Evolutionary conservation across 345 rosid genomes (phyloP), one percentile per base, ranked within the genome.

Genomic region (Citrus reticulata): DNA sequence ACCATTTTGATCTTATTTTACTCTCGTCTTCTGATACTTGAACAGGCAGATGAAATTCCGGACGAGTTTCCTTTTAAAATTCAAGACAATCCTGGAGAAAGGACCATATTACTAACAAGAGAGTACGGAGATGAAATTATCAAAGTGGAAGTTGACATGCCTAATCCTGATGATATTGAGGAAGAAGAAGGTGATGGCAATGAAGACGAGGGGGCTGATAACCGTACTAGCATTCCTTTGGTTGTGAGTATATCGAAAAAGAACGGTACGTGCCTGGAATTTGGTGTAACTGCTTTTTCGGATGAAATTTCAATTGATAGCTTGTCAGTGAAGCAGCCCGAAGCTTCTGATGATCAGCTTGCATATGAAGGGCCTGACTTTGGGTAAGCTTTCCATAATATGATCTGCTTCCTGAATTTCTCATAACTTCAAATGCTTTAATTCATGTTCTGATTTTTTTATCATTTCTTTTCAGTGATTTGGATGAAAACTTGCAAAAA

Each of bases 351-450:
- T 58, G 93, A 83, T 63, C 82, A 81, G 29, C 90, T 92, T 81
- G 83, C 90, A 11, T 92, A 90, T 60, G 90, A 87, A 79, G 94
- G 94, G 34, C 97, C 97, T 34, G 93, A 89, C 68, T 90, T 90
- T 75, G 40, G 59, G 94, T 92, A 84, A 86, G 92, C 59, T 27
- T 8, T 7, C n/a, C 65, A 32, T 60, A 4, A 32, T 70, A 30
- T 40, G 4, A 16, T 10, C 29, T 49, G 20, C 19, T 63, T 76
- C 75, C 9, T 20, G 10, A 39, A 19, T 59, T 42, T 39, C 16
- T 32, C 57, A 8, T 46, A 30, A 27, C 7, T 46, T 10, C 11
- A 4, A 27, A 20, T 25, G 20, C 19, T 35, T 30, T 46, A 51
- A 7, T 80, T 75, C 34, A 4, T 42, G 4, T 78, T 73, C 58